phyloP scores from a whole-genome alignment of 352 stramenopile genomes.

The Albugo candida region DNA sequence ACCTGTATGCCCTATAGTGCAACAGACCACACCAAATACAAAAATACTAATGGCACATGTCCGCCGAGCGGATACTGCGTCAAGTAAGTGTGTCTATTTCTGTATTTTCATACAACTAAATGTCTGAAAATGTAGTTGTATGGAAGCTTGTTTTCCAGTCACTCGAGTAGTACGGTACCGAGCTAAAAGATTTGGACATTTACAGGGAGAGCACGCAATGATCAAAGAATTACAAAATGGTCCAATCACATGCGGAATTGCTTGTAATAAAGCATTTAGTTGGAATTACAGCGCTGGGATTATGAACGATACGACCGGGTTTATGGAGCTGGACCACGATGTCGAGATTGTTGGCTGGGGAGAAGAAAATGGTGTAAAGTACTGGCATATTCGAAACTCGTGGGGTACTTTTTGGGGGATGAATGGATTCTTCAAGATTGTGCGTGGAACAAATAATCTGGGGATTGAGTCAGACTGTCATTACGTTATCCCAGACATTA shows the following conservation, averaged over 20 bases:
- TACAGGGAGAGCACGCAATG: constrained; percentile 55
- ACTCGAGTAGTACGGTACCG: constrained; percentile 65
- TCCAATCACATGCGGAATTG: constrained; percentile 87
- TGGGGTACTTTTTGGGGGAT: constrained; percentile 85
- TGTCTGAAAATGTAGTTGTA: background rate
- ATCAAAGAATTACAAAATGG: constrained; percentile 69
- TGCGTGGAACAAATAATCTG: constrained; percentile 77
- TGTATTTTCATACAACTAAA: background rate
- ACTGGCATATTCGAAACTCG: constrained; percentile 88
- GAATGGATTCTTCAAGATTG: constrained; percentile 85
- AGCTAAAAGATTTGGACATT: constrained; percentile 41
- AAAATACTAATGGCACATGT: constrained; percentile 39
- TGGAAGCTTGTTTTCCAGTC: constrained; percentile 42
- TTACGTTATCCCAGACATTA: constrained; percentile 74
- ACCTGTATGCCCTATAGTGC: constrained; percentile 67
- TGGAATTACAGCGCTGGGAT: constrained; percentile 88
- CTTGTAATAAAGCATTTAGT: constrained; percentile 71
- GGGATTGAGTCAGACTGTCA: constrained; percentile 81
- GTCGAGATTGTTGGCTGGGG: constrained; percentile 88
- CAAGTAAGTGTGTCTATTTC: constrained; percentile 25
- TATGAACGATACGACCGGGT: constrained; percentile 75
- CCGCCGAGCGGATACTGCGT: constrained; percentile 63
- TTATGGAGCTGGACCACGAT: constrained; percentile 76
- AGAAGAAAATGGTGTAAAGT: constrained; percentile 55
- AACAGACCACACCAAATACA: constrained; percentile 65